These are phyloP conservation scores for Candida tallmaniae DNA, from an alignment of 805 yeast species.

Conservation along the genomic window DNA sequence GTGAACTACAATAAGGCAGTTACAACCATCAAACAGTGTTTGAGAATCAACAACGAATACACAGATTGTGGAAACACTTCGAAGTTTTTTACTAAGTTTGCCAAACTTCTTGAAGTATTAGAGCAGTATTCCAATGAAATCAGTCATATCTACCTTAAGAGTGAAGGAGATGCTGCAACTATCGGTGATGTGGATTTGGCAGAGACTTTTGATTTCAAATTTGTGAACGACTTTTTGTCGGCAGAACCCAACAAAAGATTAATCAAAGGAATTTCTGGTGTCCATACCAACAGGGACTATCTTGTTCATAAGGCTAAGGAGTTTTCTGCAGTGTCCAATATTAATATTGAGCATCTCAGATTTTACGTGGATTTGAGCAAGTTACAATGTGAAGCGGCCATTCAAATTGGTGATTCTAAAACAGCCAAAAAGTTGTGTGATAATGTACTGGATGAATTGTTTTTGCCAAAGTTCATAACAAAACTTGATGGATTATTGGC, in stretches of 20 bases:
- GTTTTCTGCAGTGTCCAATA: conserved; percentile 19
- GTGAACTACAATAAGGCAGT: conserved; percentile 50
- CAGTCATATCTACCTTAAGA: conserved; percentile 20
- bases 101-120: conserved; percentile 32
- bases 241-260: conserved; percentile 14
- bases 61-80: conserved; percentile 53
- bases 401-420: conserved; percentile 19
- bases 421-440: conserved; percentile 21
- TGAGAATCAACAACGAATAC: conserved; percentile 74
- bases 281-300: conserved; percentile 39
- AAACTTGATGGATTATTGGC: conserved; percentile 33
- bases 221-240: conserved; percentile 18
- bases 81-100: conserved; percentile 47
- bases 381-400: conserved; percentile 38
- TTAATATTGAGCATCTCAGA: conserved; percentile 10
- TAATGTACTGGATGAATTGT: conserved; percentile 17
- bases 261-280: conserved; percentile 23
- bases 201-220: conserved; percentile 19
- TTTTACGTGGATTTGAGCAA: conserved; percentile 29
- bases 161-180: conserved; percentile 6
- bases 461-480: conserved; percentile 37
- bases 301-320: conserved; percentile 33
- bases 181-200: conserved; percentile 22
- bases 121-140: conserved; percentile 41
- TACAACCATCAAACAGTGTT: conserved; percentile 57